Evolutionary conservation across 371 early-diverging fungal species (phyloP), one percentile per base, ranked within the genome.

Genomic region (Rhizomucor miehei): DNA sequence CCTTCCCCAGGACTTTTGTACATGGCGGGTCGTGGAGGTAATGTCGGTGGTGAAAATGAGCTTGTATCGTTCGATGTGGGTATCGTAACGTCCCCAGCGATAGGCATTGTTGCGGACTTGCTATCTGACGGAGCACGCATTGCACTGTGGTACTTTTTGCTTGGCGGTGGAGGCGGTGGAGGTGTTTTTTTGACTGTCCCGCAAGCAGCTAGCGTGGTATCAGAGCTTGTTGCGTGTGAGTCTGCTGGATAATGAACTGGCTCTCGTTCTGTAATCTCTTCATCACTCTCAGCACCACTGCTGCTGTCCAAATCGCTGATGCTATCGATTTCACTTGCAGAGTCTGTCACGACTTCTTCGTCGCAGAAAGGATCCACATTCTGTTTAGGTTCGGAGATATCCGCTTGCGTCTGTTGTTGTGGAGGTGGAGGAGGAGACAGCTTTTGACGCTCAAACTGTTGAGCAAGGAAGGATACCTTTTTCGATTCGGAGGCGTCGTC

Each of bases 111-210:
- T 44, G 64, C n/a, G 19, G 57, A n/a, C 17, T 48, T 51, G 40
- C 53, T 36, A 25, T 41, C 20, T 20, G 29, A 1, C 34, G 47
- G 35, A 47, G 44, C 49, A 17, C 56, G 63, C 14, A 57, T 60
- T 44, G 69, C 36, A 14, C 64, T 60, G 38, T 71, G 72, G 43
- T 72, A 72, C 53, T 72, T 75, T 52, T 62, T 69, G 39, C 70
- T 71, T 0, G 70, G 69, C 11, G 75, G 71, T 12, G 73, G 72
- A 8, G 72, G 73, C 0, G 73, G 70, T 12, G 73, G 70, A 2
- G 70, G 76, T 44, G 34, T 48, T 41, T 59, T 52, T 29, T 55
- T 56, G 8, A 14, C 11, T 49, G 59, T 48, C 21, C 43, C 48
- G 29, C 29, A 5, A 8, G 34, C 38, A 3, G 60, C 56, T 44